Conservation (phyloP, 2,329 filamentous ascomycete genomes). For the Aspergillus japonicus region DNA sequence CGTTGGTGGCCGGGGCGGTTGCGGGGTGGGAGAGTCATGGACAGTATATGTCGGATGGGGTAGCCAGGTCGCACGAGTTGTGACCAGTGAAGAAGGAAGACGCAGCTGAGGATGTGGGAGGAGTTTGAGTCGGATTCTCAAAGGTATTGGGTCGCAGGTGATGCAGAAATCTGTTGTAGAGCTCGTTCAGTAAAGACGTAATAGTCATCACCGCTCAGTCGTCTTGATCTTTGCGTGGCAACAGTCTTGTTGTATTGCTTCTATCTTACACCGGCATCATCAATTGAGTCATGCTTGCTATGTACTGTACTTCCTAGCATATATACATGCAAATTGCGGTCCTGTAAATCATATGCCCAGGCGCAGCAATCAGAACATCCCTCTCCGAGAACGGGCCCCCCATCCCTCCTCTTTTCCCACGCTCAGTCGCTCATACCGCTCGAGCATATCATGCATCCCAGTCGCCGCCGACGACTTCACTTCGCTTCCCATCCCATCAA, state of each 20-base stretch:
- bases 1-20: too few relatives aligned
- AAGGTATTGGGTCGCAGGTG: constrained; percentile 44
- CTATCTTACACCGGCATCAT: neutral
- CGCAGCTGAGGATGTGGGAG: constrained; percentile 38
- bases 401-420: constrained; percentile 18
- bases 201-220: too few relatives aligned
- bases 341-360: too few relatives aligned
- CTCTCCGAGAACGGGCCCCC: neutral
- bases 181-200: too few relatives aligned
- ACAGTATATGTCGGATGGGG: too few relatives aligned
- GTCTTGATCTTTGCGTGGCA: neutral
- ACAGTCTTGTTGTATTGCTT: neutral
- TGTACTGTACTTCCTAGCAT: neutral
- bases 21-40: too few relatives aligned
- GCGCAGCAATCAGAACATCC: neutral
- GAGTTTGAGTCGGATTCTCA: constrained; percentile 45
- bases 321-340: neutral
- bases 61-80: too few relatives aligned
- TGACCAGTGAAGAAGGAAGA: too few relatives aligned
- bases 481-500: neutral
- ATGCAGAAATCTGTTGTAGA: constrained; percentile 8
- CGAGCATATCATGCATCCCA: constrained; percentile 24
- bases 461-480: constrained; percentile 8
- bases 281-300: neutral
- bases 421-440: constrained; percentile 25